Evolutionary conservation across 257 asterid species (phyloP), one percentile per base, ranked within the genome.

Genomic region (Jacaranda mimosifolia): DNA sequence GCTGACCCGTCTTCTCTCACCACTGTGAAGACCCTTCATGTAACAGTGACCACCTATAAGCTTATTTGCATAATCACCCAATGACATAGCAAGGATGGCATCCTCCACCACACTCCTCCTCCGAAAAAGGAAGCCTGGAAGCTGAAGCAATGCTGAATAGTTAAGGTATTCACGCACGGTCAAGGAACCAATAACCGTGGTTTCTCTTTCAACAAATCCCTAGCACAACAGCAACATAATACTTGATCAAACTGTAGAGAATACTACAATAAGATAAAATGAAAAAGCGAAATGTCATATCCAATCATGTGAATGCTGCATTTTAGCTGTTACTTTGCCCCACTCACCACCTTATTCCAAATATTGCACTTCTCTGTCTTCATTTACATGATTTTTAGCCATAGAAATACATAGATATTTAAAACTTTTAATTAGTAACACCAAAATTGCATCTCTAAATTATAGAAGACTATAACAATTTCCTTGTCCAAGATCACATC

Each of bases 161-260:
- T 93, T 87, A 78, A 96, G 97, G 90, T 90, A 93, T 88, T 96
- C 99, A n/a, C 97, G 97, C 81, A 96, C 98, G 10, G 99, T 93
- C 85, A 96, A 85, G 46, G 99, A 93, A 80, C 94, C 99, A 59
- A 96, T 90, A 75, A 96, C 92, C 43, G 95, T 77, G 68, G 95
- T 93, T 84, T 93, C 98, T 85, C 97, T 89, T 59, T 93, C 93
- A 63, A 93, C 98, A 79, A 77, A 96, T 77, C 99, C 99, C 99
- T 96, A 86, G 77, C 56, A 58, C 77, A 78, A 64, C 11, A 7
- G 53, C 32, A 84, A 58, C 59, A 53, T 13, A 77, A 75, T 36
- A 74, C 62, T 45, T 36, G 63, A 74, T 83, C 81, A 81, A 72
- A 71, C 73, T 58, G 73, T 74, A 57, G 63, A 43, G 32, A n/a